These are phyloP conservation scores for Hymenochaete sp. DNA, from an alignment of 1,284 basidiomycete genomes.

Conservation along the genomic window DNA sequence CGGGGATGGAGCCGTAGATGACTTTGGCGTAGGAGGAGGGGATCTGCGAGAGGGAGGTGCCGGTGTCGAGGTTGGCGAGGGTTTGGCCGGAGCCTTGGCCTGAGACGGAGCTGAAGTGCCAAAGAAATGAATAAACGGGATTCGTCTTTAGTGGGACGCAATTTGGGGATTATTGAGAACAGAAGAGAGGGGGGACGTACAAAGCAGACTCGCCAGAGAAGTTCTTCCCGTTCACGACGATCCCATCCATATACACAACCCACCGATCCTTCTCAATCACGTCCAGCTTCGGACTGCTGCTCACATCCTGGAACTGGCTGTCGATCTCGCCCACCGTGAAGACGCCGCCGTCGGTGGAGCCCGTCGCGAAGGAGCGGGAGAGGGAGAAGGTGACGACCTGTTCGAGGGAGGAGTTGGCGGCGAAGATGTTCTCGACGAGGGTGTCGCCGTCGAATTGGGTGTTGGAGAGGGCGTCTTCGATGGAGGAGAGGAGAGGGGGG, in stretches of 20 bases:
- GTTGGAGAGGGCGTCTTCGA: slow-evolving; percentile 6
- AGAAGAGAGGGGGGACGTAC: slow-evolving; percentile 1
- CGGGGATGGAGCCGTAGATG: slow-evolving; percentile 18
- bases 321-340: slow-evolving; percentile 18
- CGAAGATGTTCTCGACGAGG: slow-evolving; percentile 16
- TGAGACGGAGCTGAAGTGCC: slow-evolving; percentile 1
- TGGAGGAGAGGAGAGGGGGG: slow-evolving; percentile 15
- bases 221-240: slow-evolving; percentile 17
- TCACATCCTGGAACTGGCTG: slow-evolving; percentile 5
- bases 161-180: neutral
- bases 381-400: slow-evolving; percentile 17
- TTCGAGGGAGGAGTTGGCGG: slow-evolving; percentile 11
- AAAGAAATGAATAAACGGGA: too few species aligned
- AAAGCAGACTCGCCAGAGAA: slow-evolving; percentile 12
- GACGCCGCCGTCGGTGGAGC: slow-evolving; percentile 15
- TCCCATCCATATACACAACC: slow-evolving; percentile 17
- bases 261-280: slow-evolving; percentile 17
- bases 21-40: slow-evolving; percentile 14
- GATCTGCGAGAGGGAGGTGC: slow-evolving; percentile 16
- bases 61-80: slow-evolving; percentile 18
- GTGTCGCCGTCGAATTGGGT: slow-evolving; percentile 13
- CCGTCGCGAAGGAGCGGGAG: slow-evolving; percentile 13
- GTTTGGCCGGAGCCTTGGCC: slow-evolving; percentile 14
- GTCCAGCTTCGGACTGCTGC: slow-evolving; percentile 1
- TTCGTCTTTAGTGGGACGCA: too few species aligned